phyloP scores from a whole-genome alignment of 768 basidiomycete genomes.

The Naganishia antarctica region DNA sequence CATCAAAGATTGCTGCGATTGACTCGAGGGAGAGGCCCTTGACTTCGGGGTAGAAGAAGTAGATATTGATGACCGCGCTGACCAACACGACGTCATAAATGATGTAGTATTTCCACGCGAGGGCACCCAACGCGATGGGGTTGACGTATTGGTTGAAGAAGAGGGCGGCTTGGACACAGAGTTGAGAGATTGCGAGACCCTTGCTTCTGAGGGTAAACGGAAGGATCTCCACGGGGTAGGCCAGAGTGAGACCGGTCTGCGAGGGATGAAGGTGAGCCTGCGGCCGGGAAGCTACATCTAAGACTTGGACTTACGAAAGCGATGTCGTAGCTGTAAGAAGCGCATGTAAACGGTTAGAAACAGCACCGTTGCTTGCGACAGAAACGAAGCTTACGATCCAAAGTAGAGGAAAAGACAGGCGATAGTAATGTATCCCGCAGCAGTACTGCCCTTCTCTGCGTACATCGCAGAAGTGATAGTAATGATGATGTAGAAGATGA shows the following conservation, averaged over 20 bases:
- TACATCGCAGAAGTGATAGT: background rate
- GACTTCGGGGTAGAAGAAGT: slow-evolving; percentile 28
- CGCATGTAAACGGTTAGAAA: too few species aligned
- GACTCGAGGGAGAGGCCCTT: slow-evolving; percentile 24
- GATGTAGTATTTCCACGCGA: slow-evolving; percentile 65
- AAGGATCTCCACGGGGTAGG: slow-evolving; percentile 30
- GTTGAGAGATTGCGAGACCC: slow-evolving; percentile 29
- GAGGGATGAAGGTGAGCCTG: background rate
- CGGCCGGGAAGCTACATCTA: too few species aligned
- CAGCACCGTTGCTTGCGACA: too few species aligned
- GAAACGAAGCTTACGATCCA: background rate
- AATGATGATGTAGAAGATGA: slow-evolving; percentile 4
- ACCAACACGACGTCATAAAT: slow-evolving; percentile 16
- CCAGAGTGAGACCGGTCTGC: background rate
- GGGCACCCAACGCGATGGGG: slow-evolving; percentile 63
- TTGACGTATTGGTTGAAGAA: slow-evolving; percentile 71
- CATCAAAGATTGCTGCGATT: slow-evolving; percentile 10
- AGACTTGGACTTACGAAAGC: background rate
- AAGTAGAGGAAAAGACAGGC: slow-evolving; percentile 8
- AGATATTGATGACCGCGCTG: slow-evolving; percentile 9
- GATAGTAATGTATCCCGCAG: slow-evolving; percentile 10
- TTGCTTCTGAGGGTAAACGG: slow-evolving; percentile 30
- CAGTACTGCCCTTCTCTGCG: background rate
- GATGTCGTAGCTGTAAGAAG: background rate
- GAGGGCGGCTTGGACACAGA: background rate